phyloP scores from a whole-genome alignment of 148 eudicot species.

The Pharnaceum exiguum region DNA sequence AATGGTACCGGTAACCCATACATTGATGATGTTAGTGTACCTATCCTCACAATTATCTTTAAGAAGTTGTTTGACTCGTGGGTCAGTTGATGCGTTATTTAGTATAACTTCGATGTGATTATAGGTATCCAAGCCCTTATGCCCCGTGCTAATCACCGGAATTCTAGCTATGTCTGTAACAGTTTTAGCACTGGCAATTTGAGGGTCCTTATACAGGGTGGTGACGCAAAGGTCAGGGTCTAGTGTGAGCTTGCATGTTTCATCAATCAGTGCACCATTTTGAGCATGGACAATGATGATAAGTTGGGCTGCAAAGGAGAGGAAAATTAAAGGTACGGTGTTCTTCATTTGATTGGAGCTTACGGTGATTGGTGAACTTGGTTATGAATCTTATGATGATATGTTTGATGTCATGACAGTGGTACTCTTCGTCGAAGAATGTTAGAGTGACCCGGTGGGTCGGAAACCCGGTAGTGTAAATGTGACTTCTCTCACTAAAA shows the following conservation, averaged over 20 bases:
- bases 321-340: background rate
- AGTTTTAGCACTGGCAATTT: background rate
- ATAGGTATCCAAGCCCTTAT: background rate
- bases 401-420: too few species aligned
- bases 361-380: too few species aligned
- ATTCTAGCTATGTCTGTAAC: background rate
- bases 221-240: conserved; percentile 5
- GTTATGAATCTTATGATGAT: too few species aligned
- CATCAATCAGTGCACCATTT: conserved; percentile 4
- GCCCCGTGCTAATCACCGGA: background rate
- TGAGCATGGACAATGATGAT: background rate
- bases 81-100: background rate
- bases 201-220: conserved; percentile 5
- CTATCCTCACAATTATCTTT: background rate
- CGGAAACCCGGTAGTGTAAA: too few species aligned
- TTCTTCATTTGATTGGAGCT: background rate
- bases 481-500: too few species aligned
- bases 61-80: background rate
- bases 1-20: background rate
- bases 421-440: too few species aligned
- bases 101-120: background rate
- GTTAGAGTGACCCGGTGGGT: too few species aligned
- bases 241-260: conserved; percentile 11
- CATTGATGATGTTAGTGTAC: background rate
- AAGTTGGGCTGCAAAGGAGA: background rate